Base-by-base conservation (phyloP, 805 yeast species). In the Scheffersomyces lignosus region DNA sequence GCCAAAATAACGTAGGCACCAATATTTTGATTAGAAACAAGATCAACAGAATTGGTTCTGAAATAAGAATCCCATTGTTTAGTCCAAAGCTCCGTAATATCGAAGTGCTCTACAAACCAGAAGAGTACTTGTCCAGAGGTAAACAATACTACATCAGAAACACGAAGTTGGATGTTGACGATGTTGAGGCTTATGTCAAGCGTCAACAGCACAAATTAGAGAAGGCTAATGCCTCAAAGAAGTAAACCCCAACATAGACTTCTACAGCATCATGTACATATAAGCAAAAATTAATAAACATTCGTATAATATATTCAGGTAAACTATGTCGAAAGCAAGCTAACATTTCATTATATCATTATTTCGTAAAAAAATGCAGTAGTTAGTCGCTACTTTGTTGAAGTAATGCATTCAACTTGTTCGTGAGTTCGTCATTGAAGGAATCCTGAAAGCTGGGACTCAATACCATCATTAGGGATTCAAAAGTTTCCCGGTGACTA, bases 61-160 rank as follows among this genome's bases (percentile, higher is more conserved):
- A 91, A 55, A 66, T 83, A 44, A 73, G 91, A 44, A 78, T 89
- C 32, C 90, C 91, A 18, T 64, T 91, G 17, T 91, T 73, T 69
- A 84, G 83, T 44, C 96, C 97, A 5, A 70, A 79, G 37, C 73
- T 93, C 38, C 77, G 80, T 44, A 78, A 83, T 60, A 72, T 91
- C 36, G 97, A 90, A 62, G 61, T 89, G 27, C 62, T 91, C 44
- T 76, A 85, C 62, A 82, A 82, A 62, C 91, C 95, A 26, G 62
- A 66, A 45, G 77, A 75, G 54, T 81, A 87, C 62, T 79, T 84
- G 71, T 54, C 69, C 9, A 80, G 96, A 77, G 79, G 80, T 65
- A 91, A 87, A 72, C 91, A 88, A 52, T 90, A 83, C 73, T 93
- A 87, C 65, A 84, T 93, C 56, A 84, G 96, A 68, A 83, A 77